Evolutionary conservation across 306 rosid species (phyloP).

Genomic region (Alnus glutinosa): DNA sequence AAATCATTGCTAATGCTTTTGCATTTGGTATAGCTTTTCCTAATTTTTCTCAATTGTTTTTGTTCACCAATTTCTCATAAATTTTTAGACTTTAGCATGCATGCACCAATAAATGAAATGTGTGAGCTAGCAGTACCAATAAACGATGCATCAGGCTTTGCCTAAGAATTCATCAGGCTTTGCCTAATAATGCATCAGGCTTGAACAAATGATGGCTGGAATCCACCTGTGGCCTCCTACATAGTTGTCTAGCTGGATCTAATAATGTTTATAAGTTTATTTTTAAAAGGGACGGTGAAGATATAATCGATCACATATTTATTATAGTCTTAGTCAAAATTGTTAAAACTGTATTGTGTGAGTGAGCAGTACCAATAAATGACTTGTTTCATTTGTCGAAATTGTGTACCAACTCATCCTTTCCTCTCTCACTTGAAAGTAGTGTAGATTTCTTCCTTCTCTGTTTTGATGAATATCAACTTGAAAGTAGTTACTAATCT

Average conservation of each 20-base stretch:
- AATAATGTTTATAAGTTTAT: neutral
- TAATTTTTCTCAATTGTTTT: neutral
- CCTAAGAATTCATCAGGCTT: too few species aligned
- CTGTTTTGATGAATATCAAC: too few species aligned
- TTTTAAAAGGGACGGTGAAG: neutral
- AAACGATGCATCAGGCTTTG: too few species aligned
- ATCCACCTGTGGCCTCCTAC: neutral
- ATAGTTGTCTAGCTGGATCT: neutral
- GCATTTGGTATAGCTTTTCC: neutral
- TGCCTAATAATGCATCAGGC: neutral
- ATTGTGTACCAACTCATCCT: neutral
- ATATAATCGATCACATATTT: neutral
- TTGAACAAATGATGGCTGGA: neutral
- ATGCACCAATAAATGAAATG: too few species aligned
- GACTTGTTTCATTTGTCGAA: neutral
- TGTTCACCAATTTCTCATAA: neutral
- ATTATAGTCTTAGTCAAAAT: neutral
- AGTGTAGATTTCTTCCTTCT: too few species aligned
- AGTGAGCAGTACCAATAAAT: neutral
- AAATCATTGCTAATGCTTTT: neutral
- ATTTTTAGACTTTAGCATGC: neutral
- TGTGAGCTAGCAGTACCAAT: too few species aligned
- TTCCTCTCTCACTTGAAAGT: neutral
- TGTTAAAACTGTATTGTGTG: neutral
- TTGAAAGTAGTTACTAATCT: too few species aligned